Evolutionary conservation across 176 grass and related monocot species (phyloP), one percentile per base, ranked within the genome.

Genomic region (Cymbopogon citratus): DNA sequence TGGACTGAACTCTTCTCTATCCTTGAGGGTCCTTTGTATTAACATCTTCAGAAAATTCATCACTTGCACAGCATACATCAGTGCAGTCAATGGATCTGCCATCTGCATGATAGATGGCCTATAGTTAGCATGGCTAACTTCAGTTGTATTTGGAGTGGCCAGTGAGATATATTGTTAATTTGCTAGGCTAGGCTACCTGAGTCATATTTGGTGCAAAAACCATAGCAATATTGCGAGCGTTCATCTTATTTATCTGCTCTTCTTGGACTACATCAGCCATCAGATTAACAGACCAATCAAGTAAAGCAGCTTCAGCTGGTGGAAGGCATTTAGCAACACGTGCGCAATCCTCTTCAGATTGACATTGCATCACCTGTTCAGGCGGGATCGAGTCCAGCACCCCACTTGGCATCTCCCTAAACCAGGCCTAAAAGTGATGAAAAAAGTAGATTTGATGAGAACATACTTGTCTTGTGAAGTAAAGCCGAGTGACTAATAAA

Each of bases 1-100:
- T 9, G 74, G 67, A 85, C 86, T 95, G 23, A 77, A 78, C 21
- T 94, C 86, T 56, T 85, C 76, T 87, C 92, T 89, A 45, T 70
- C 89, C 75, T 91, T 89, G 18, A 94, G 89, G 48, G 83, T 87
- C 77, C 84, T 94, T 69, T 86, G 62, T 85, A 94, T 91, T 41
- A 94, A 78, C 86, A 94, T 89, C 81, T 84, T 91, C 41, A 94
- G 86, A 84, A 94, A 89, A 71, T 94, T 94, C 92, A 94, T 94
- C 73, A 94, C 92, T 91, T 94, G 92, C 6, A 94, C 92, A 0
- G 84, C 92, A 68, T 94, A 89, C 92, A 89, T 94, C 38, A 94
- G 63, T 68, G 92, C 92, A 76, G 92, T 94, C 78, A 91, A 87
- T 82, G 89, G 89, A 87, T 94, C 92, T 52, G 68, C 84, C 89